Evolutionary conservation across 768 basidiomycete species (phyloP), one percentile per base, ranked within the genome.

Genomic region (Mycena floridula): DNA sequence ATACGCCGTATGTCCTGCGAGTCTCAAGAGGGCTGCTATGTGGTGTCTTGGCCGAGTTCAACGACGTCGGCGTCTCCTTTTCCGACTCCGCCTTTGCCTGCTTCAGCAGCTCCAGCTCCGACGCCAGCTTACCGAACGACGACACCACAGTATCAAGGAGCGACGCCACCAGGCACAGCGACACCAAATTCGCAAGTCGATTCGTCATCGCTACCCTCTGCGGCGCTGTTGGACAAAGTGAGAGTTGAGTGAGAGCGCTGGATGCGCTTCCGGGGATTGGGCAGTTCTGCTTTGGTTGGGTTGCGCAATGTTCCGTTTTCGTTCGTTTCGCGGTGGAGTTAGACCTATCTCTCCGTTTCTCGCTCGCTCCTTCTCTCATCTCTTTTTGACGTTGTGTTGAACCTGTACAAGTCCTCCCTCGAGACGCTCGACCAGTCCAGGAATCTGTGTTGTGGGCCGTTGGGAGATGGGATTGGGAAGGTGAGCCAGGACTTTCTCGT

Each of bases 391-490:
- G 16, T 11, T 16, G 38, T 15, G 0, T 49, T n/a, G n/a, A n/a
- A n/a, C n/a, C 96, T 96, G 83, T 96, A 95, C 58, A 99, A 99
- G 56, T 79, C 87, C 2, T 80, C 82, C 42, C 68, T 99, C 16
- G 96, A 99, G 62, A 98, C 94, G 1, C 76, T 99, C 1, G 96
- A 99, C 61, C 62, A 98, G 40, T 88, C 83, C 58, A 82, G 84
- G 54, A 99, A 98, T 58, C 94, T 93, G 0, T 97, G 95, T 56
- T 89, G 85, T 49, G 92, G 92, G 0, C 91, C 91, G n/a, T n/a
- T n/a, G n/a, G n/a, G n/a, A 2, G 73, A 74, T 21, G 45, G 38
- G 21, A 20, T 12, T 38, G 37, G 37, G 9, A 9, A 12, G 8
- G 37, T 12, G 37, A 9, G 15, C 21, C n/a, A n/a, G n/a, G n/a